Conservation (phyloP, 495 filamentous ascomycete species). For the Daldinia concentrica region DNA sequence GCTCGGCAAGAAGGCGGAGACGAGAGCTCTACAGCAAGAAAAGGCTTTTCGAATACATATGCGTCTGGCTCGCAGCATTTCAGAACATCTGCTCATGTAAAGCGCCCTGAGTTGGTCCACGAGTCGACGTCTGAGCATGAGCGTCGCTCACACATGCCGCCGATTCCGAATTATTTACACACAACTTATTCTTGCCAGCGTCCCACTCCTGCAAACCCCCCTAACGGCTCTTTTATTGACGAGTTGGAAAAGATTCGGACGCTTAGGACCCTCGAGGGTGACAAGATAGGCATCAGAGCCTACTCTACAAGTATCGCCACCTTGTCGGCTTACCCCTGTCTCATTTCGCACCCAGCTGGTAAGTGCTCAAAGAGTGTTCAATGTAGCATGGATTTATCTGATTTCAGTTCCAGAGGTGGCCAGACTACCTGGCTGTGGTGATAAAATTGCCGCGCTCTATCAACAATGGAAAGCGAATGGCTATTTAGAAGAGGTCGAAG, state of each 20-base stretch:
- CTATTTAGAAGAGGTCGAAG: constrained; percentile 67
- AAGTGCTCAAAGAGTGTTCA: neutral
- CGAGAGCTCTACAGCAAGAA: constrained; percentile 10
- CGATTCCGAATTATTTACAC: constrained; percentile 76
- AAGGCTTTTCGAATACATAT: neutral
- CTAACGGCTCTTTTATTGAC: constrained; percentile 80
- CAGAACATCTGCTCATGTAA: constrained; percentile 32
- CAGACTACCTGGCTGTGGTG: constrained; percentile 80
- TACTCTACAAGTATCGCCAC: constrained; percentile 89
- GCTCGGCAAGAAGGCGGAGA: constrained; percentile 45
- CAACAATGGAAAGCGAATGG: constrained; percentile 73
- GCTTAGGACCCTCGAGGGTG: constrained; percentile 72
- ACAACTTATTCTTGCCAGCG: constrained; percentile 85
- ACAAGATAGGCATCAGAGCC: constrained; percentile 83
- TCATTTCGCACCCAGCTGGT: constrained; percentile 51
- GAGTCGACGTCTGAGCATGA: constrained; percentile 81
- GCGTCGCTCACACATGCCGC: constrained; percentile 55
- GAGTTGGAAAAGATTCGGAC: constrained; percentile 78
- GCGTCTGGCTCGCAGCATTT: constrained; percentile 23
- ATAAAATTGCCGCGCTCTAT: constrained; percentile 82
- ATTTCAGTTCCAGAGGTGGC: constrained; percentile 69
- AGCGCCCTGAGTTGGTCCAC: constrained; percentile 62
- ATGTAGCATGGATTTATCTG: constrained; percentile 1
- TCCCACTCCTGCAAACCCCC: constrained; percentile 70
- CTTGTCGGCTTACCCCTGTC: constrained; percentile 79